Conservation (phyloP, 805 yeast genomes). For the Limtongozyma cylindracea region DNA sequence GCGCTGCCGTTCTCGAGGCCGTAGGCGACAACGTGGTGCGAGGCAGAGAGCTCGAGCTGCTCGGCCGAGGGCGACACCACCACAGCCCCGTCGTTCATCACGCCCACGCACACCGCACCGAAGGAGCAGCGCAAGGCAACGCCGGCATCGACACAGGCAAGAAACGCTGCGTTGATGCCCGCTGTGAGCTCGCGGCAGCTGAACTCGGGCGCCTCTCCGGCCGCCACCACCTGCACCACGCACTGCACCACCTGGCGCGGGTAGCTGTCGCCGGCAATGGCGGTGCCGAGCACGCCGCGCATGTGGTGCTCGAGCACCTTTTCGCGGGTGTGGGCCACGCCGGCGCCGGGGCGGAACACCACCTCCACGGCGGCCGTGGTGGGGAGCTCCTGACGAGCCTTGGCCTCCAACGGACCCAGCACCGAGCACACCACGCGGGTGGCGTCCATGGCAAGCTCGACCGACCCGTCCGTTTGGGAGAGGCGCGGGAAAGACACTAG, state of each 20-base stretch:
- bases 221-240: conserved; percentile 13
- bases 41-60: conserved; percentile 16
- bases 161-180: conserved; percentile 43
- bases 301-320: conserved; percentile 50
- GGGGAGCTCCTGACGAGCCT: conserved; percentile 64
- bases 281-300: conserved; percentile 29
- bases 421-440: conserved; percentile 52
- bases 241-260: conserved; percentile 44
- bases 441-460: conserved; percentile 21
- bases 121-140: conserved; percentile 42
- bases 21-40: conserved; percentile 45
- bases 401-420: conserved; percentile 79
- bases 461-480: conserved; percentile 60
- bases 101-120: conserved; percentile 22
- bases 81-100: conserved; percentile 1
- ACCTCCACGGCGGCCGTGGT: conserved; percentile 56
- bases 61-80: conserved; percentile 18
- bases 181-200: conserved; percentile 31
- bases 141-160: conserved; percentile 66
- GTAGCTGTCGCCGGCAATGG: conserved; percentile 33
- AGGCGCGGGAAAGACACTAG: no score
- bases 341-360: conserved; percentile 52
- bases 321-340: conserved; percentile 56
- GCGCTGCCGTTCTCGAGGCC: conserved; percentile 23
- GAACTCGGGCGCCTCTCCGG: conserved; percentile 6